Conservation (phyloP, 73 alveolate species). For the Paramecium sexaurelia region DNA sequence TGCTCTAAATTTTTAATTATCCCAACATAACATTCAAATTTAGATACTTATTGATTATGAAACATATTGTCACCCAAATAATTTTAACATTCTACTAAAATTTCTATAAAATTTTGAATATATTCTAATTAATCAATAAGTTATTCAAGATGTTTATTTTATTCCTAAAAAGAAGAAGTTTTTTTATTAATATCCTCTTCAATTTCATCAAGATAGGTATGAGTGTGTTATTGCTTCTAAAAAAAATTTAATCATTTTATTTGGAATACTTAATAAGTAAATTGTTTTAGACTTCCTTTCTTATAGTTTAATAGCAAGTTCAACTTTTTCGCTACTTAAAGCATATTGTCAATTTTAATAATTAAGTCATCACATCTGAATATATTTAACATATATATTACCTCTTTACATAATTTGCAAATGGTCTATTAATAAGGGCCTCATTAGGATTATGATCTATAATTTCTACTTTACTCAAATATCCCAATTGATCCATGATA, state of each 20-base stretch:
- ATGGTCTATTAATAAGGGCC: slow-evolving; percentile 79
- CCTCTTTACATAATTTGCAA: slow-evolving; percentile 60
- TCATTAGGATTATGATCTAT: slow-evolving; percentile 89
- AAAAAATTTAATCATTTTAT: not conserved
- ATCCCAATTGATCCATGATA: slow-evolving; percentile 89
- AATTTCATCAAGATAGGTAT: slow-evolving; percentile 48
- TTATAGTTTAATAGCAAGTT: not conserved
- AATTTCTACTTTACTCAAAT: slow-evolving; percentile 85
- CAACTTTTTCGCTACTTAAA: not conserved
- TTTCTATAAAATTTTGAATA: not conserved
- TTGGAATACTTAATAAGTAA: not conserved
- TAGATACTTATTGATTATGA: not conserved
- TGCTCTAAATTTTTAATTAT: slow-evolving; percentile 22
- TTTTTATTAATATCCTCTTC: slow-evolving; percentile 43
- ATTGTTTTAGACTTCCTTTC: not conserved
- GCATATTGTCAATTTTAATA: not conserved
- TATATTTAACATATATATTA: not conserved
- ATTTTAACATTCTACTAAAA: not conserved
- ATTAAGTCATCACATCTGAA: slow-evolving; percentile 45
- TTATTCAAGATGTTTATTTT: not conserved
- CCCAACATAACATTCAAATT: slow-evolving; percentile 53
- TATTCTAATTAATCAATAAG: not conserved
- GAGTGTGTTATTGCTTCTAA: not conserved
- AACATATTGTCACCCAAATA: not conserved
- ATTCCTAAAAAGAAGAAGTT: not conserved